Base-by-base conservation (phyloP, 2,329 filamentous ascomycete genomes). In the Cladosporium sp. region DNA sequence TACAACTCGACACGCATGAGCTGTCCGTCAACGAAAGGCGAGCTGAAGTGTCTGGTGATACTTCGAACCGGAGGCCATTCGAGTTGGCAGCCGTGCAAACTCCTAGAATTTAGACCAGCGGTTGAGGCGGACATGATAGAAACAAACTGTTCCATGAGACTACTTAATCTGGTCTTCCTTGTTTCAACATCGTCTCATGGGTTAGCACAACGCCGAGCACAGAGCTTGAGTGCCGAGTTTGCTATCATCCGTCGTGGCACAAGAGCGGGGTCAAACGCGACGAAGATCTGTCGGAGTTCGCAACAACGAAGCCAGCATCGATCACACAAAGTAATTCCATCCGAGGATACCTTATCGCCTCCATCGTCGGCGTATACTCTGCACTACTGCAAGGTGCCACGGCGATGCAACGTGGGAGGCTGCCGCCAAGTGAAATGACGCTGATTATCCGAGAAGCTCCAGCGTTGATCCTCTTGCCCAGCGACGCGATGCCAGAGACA, bases 351-450 rank as follows among this genome's bases (percentile, higher is more conserved):
- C n/a, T 14, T 14, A 38, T 38, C 35, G 2, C 8, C 10, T 3
- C 8, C 35, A 38, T 14, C 35, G 4, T 8, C 35, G 35, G 16
- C n/a, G 16, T 14, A 14, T 16, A 13, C 13, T 32, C 5, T 31
- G 22, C 48, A 33, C 48, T 43, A 50, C 40, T 43, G 48, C 48
- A 43, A 13, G 28, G 14, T 40, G 37, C 10, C 34, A 43, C 22
- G 28, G 38, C 46, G 46, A 37, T 43, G 31, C 48, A 50, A 40
- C 48, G 22, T 43, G 32, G 40, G 18, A 50, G 48, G 48, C 13
- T 43, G 48, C 18, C 43, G 48, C 48, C 48, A 50, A 50, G 48
- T 11, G 18, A 16, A 3, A 43, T 50, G 48, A 50, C 48, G 48
- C 35, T 31, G 38, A 16, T 41, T 18, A 34, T 49, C 46, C 46